Base-by-base conservation (phyloP, 2,329 filamentous ascomycete genomes). In the Pseudogymnoascus sp. region DNA sequence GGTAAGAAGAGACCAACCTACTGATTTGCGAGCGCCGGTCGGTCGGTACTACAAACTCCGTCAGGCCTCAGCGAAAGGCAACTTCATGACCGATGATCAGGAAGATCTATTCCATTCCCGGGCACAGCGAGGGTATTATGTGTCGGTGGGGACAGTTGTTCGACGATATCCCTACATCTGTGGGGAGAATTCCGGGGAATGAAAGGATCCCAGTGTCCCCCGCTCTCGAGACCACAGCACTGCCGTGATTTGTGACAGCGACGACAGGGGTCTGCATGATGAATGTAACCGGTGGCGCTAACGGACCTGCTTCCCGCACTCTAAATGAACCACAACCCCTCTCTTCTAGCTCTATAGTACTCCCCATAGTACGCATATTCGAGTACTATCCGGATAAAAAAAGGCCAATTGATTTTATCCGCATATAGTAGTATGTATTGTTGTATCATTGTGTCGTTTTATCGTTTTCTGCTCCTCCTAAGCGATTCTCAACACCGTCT, bases 231-330 rank as follows among this genome's bases (percentile, higher is more conserved):
- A 18, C 23, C 14, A 53, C 9, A 16, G 2, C 46, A 56, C 25
- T 56, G 46, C 46, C 46, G 28, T 34, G 28, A 7, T 18, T 34
- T 31, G 16, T 56, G 7, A 18, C 46, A 56, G 9, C n/a, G 40
- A n/a, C 25, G 43, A 4, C 8, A 34, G 28, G 46, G 46, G 25
- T 5, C n/a, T 12, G 7, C 46, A 53, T 56, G 25, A 34, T 12
- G 46, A 56, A 56, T 56, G 46, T 34, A 56, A 34, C 46, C 46
- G 46, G 46, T 34, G 46, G 46, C 46, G 46, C 46, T 56, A 56
- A 56, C 46, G 46, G 46, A 56, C 46, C 46, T 56, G 46, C 46
- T 56, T 56, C 25, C 46, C 46, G 46, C 46, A 56, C 46, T 56
- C 28, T 56, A 56, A 56, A 56, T 56, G 25, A 56, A 56, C 46